Evolutionary conservation across 2,329 filamentous ascomycete genomes (phyloP), one percentile per base, ranked within the genome.

Genomic region (Teratosphaeria destructans): DNA sequence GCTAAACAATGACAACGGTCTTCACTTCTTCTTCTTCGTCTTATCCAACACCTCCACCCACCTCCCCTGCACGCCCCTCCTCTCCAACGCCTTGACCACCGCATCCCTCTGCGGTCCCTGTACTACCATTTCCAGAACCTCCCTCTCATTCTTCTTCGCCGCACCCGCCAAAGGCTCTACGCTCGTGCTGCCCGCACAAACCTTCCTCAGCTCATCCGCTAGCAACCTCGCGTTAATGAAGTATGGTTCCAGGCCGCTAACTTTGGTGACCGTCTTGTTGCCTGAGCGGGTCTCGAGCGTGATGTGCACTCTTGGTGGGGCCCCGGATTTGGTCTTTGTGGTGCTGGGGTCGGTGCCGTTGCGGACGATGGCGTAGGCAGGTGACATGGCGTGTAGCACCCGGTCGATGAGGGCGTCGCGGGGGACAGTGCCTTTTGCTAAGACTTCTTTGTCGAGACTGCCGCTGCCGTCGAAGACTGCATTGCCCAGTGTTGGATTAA

Each of bases 21-120:
- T 47, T 54, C 23, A 35, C 72, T 85, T 85, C 74, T 86, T 86
- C 64, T 82, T 82, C 73, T 86, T 85, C 4, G 82, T 85, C 75
- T 87, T 88, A 70, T 88, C 85, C 59, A 85, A 72, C n/a, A 86
- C 74, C 53, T 85, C 82, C 32, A 88, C 76, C 82, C 83, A 87
- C 62, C 80, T 78, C 60, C 73, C 75, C 59, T 78, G 78, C 3
- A 88, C 75, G 0, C 85, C 85, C 61, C 84, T 77, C 68, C 78
- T 80, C 61, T 79, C 79, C 65, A 88, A 70, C 32, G 83, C 82
- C 65, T 81, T 82, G 54, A 84, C 74, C 19, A 88, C 76, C 16
- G 80, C 81, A 62, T 82, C 81, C 59, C 79, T 81, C 73, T 88
- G 85, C 61, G 85, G 84, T 1, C 85, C 85, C 67, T 88, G 85